Conservation (phyloP, 345 rosid genomes). For the Syzygium oleosum region DNA sequence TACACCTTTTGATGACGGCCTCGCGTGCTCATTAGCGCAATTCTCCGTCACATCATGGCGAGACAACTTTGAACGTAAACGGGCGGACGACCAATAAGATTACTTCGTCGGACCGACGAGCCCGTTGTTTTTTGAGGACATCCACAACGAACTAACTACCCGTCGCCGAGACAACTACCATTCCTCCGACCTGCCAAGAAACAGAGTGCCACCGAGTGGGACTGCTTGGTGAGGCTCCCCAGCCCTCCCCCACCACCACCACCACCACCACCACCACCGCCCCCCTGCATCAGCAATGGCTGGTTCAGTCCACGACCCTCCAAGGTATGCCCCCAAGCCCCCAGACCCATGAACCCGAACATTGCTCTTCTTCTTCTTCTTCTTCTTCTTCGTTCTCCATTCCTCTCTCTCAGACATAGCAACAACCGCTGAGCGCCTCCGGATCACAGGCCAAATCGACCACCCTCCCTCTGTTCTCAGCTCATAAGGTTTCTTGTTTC, state of each 20-base stretch:
- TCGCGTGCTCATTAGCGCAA: background rate
- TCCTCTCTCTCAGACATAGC: background rate
- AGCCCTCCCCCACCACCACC: background rate
- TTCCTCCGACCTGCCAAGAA: background rate
- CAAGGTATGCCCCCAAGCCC: background rate
- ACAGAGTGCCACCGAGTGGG: background rate
- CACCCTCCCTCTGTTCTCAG: background rate
- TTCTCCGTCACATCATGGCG: background rate
- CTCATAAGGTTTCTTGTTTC: background rate
- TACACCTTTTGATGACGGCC: background rate
- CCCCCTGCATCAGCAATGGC: constrained; percentile 1
- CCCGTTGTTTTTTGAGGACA: background rate
- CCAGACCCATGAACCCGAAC: background rate
- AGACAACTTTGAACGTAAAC: background rate
- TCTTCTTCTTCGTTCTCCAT: background rate
- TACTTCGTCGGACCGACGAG: background rate
- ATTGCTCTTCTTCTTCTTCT: background rate
- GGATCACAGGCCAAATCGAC: background rate
- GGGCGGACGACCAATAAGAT: background rate
- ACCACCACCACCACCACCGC: background rate
- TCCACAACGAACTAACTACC: background rate
- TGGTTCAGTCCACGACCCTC: background rate
- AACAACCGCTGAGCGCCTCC: background rate
- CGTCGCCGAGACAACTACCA: constrained; percentile 6
- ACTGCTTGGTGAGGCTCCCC: constrained; percentile 9